These are phyloP conservation scores for Cyathus striatus DNA, from an alignment of 768 basidiomycete species.

Conservation along the genomic window DNA sequence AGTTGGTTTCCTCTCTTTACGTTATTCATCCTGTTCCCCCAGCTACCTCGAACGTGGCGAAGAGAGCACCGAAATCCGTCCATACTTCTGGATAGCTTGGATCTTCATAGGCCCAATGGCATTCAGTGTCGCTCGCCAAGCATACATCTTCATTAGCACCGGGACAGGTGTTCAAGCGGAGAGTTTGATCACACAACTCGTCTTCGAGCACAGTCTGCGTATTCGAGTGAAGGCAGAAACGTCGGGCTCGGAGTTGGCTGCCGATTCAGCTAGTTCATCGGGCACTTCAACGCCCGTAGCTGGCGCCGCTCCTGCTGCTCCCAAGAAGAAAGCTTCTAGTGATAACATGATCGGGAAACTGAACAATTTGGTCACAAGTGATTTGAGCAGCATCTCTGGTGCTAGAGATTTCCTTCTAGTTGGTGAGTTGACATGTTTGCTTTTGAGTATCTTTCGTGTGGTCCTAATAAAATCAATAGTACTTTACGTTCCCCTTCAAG, in stretches of 20 bases:
- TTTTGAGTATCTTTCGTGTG: not conserved
- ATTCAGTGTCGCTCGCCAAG: slow-evolving; percentile 40
- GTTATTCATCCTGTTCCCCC: not conserved
- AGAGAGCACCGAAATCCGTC: slow-evolving; percentile 34
- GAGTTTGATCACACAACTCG: slow-evolving; percentile 34
- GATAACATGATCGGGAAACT: slow-evolving; percentile 68
- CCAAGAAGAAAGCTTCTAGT: too few species aligned
- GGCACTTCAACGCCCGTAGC: too few species aligned
- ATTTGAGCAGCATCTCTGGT: slow-evolving; percentile 34
- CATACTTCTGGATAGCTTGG: slow-evolving; percentile 64
- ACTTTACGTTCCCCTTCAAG: slow-evolving; percentile 23
- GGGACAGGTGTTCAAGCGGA: slow-evolving; percentile 36
- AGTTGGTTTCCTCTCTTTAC: not conserved
- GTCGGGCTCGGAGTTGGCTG: slow-evolving; percentile 1
- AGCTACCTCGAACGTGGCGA: slow-evolving; percentile 58
- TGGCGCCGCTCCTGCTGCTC: too few species aligned
- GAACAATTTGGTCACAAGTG: slow-evolving; percentile 72
- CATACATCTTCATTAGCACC: slow-evolving; percentile 45
- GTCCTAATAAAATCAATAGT: not conserved
- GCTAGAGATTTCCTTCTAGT: slow-evolving; percentile 29
- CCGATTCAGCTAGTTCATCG: not conserved
- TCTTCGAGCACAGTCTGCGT: slow-evolving; percentile 47
- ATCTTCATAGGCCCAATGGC: slow-evolving; percentile 44
- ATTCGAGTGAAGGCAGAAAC: slow-evolving; percentile 53
- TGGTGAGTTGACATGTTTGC: slow-evolving; percentile 8